Evolutionary conservation across 495 filamentous ascomycete genomes (phyloP), one percentile per base, ranked within the genome.

Genomic region (Talaromyces liani): DNA sequence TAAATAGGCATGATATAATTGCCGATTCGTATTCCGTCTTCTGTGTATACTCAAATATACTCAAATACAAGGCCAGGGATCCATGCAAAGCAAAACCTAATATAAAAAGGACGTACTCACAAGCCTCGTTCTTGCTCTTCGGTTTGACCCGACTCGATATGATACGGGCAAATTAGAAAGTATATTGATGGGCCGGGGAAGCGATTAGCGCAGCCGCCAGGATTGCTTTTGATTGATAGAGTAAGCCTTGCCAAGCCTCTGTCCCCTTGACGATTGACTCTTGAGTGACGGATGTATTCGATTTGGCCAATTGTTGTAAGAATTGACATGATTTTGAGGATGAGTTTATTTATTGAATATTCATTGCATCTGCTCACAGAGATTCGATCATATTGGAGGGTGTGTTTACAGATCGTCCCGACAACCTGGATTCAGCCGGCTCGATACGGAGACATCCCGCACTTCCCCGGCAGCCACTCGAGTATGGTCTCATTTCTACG

Each of bases 191-290:
- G 47, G 24, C 49, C 53, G 53, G 53, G 53, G 53, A 56, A 56
- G 18, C 53, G 27, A 56, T 56, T 56, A 56, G 53, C 53, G 53
- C 53, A 56, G 53, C 53, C 53, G 53, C 53, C 4, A 56, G 20
- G 8, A 22, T 16, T 29, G 27, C 36, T 41, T 41, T 36, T 36
- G 33, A 10, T 36, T 36, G 33, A 36, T 25, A 24, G 20, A 55
- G 14, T 16, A 55, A 54, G 49, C 51, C 51, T 29, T 29, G 51
- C 51, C 51, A 55, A 55, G 51, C 4, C 20, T 5, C 3, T 49
- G 10, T 49, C 4, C 4, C 45, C 18, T 20, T 49, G 22, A 14
- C 24, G 51, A 55, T 55, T 31, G 29, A 27, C 33, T 36, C 33
- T 41, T 41, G 36, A 16, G 10, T 20, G 14, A 47, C 18, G 41